Conservation (phyloP, 75 land plant genomes). For the Sequoiadendron giganteum region DNA sequence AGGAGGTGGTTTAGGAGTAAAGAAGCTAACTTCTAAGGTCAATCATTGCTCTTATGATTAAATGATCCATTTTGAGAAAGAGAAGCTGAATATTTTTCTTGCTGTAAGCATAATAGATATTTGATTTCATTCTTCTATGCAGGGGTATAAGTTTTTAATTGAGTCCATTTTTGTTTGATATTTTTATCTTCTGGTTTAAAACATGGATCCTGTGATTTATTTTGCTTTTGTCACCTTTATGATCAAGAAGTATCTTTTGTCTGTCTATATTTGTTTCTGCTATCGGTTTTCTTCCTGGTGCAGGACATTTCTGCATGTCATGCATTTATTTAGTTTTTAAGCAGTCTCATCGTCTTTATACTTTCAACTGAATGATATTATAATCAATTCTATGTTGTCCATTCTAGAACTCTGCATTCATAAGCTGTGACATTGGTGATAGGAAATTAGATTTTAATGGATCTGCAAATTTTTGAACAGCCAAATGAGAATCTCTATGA, state of each 20-base stretch:
- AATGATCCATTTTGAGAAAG: slow-evolving; percentile 7
- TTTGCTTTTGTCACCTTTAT: neutral
- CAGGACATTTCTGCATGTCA: neutral
- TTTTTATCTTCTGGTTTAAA: neutral
- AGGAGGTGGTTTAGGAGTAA: slow-evolving; percentile 47
- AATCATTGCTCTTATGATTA: neutral
- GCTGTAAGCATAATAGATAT: neutral
- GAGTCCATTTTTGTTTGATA: neutral
- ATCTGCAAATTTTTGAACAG: slow-evolving; percentile 20
- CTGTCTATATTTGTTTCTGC: neutral
- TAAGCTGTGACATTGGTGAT: neutral
- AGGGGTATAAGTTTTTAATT: neutral
- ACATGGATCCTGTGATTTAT: neutral
- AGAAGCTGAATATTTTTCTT: neutral
- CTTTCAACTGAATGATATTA: neutral
- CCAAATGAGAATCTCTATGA: slow-evolving; percentile 44
- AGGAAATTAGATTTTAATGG: neutral
- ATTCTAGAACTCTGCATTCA: neutral
- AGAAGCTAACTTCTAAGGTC: slow-evolving; percentile 48
- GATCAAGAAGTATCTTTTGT: neutral
- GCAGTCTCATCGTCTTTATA: neutral
- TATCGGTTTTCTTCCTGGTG: neutral
- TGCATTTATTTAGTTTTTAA: slow-evolving; percentile 3
- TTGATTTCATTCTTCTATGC: neutral
- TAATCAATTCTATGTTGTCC: neutral